Evolutionary conservation across 768 basidiomycete species (phyloP).

Genomic region (Mycena latifolia): DNA sequence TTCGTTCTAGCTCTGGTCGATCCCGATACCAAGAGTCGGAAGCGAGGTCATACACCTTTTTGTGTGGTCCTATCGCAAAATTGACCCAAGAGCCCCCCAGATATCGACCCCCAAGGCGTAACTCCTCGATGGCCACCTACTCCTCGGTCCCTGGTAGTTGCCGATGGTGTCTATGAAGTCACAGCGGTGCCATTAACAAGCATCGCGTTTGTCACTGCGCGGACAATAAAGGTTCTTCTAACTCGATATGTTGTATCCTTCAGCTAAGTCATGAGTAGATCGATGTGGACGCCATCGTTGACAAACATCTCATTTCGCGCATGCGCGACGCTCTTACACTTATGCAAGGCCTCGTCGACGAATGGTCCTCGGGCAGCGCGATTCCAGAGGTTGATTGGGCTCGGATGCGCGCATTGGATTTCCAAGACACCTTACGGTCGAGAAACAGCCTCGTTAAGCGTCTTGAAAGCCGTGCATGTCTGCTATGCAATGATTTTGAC

Average conservation of each 20-base stretch:
- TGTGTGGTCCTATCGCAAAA: neutral
- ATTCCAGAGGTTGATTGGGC: conserved; percentile 90
- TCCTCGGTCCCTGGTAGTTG: conserved; percentile 58
- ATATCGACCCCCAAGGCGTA: conserved; percentile 66
- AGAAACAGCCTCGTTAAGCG: conserved; percentile 64
- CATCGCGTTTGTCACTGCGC: conserved; percentile 80
- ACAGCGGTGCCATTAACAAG: conserved; percentile 74
- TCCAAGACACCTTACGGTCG: conserved; percentile 83
- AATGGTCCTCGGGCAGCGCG: conserved; percentile 62
- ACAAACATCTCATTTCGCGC: conserved; percentile 69
- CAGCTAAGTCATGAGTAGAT: conserved; percentile 57
- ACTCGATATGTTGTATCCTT: conserved; percentile 14
- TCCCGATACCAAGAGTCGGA: conserved; percentile 65
- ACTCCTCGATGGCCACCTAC: conserved; percentile 85
- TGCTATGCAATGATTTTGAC: conserved; percentile 74
- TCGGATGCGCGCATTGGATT: conserved; percentile 86
- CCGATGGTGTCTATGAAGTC: conserved; percentile 76
- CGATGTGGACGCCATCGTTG: conserved; percentile 76
- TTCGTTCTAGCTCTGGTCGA: conserved; percentile 81
- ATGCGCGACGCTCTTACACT: conserved; percentile 69
- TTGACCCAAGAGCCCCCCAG: conserved; percentile 49
- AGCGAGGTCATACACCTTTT: conserved; percentile 56
- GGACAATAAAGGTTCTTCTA: conserved; percentile 72
- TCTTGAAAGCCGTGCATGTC: conserved; percentile 62
- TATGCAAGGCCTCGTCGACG: conserved; percentile 63